phyloP scores from a whole-genome alignment of 2,329 filamentous ascomycete species.

The Xylaria polymorpha region DNA sequence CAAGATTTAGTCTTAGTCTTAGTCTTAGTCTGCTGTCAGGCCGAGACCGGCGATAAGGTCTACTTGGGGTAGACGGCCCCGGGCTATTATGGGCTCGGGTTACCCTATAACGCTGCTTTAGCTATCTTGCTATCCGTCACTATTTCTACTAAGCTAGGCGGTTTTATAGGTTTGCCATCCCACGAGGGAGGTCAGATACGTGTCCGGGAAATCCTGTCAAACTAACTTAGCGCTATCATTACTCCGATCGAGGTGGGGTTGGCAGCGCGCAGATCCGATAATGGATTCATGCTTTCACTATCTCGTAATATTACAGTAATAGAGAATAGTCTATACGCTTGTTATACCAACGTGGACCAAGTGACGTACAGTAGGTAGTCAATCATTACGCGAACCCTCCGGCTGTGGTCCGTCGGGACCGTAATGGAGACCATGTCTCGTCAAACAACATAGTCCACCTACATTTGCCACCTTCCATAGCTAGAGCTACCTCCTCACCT shows the following conservation, averaged over 20 bases:
- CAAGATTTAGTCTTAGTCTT: constrained; percentile 4
- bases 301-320: constrained; percentile 18
- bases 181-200: constrained; percentile 16
- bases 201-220: constrained; percentile 21
- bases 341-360: constrained; percentile 6
- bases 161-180: constrained; percentile 3
- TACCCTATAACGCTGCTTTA: constrained; percentile 32
- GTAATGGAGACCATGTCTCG: not conserved
- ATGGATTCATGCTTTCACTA: constrained; percentile 18
- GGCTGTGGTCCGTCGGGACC: not conserved
- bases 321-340: constrained; percentile 1
- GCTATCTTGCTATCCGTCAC: constrained; percentile 8
- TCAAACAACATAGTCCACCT: not conserved
- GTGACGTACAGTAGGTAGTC: constrained; percentile 22
- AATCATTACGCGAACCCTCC: constrained; percentile 5
- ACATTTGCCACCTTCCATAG: not conserved
- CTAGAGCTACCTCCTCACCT: constrained; percentile 2
- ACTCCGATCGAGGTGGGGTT: constrained; percentile 25
- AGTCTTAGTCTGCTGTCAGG: constrained; percentile 11
- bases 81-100: not conserved
- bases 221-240: constrained; percentile 14
- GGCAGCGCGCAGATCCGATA: constrained; percentile 28
- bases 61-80: constrained; percentile 4
- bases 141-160: constrained; percentile 5
- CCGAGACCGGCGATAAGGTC: constrained; percentile 41